phyloP scores from a whole-genome alignment of 2,329 filamentous ascomycete species.

The Exophiala lecanii-corni region DNA sequence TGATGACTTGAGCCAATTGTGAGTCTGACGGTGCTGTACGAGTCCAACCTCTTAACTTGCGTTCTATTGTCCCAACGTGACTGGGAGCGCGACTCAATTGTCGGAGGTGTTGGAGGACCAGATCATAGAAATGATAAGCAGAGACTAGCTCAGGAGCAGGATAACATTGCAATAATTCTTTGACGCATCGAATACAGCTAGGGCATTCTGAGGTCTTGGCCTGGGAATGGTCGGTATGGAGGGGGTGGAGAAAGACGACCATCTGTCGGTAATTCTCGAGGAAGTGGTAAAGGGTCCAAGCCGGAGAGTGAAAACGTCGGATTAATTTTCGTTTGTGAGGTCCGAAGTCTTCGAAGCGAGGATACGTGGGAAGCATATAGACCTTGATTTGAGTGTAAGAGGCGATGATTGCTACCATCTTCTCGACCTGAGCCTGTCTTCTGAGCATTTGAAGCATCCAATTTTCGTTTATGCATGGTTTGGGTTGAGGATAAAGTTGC shows the following conservation, averaged over 20 bases:
- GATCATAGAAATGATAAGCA: slow-evolving; percentile 21
- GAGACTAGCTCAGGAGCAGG: slow-evolving; percentile 17
- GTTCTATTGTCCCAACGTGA: slow-evolving; percentile 19
- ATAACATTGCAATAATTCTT: slow-evolving; percentile 13
- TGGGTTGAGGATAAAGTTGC: slow-evolving; percentile 16
- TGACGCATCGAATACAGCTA: slow-evolving; percentile 10
- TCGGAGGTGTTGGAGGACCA: slow-evolving; percentile 20
- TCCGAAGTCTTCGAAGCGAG: slow-evolving; percentile 16
- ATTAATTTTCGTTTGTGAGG: slow-evolving; percentile 18
- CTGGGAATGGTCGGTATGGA: slow-evolving; percentile 2
- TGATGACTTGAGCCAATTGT: slow-evolving; percentile 20
- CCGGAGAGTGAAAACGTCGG: slow-evolving; percentile 16
- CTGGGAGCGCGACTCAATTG: slow-evolving; percentile 19
- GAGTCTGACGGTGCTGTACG: slow-evolving; percentile 17
- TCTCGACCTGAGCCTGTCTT: slow-evolving; percentile 16
- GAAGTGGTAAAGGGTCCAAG: slow-evolving; percentile 23
- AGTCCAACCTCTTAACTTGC: slow-evolving; percentile 19
- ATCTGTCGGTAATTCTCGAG: slow-evolving; percentile 21
- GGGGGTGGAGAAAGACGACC: slow-evolving; percentile 17
- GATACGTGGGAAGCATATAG: slow-evolving; percentile 19
- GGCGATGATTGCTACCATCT: slow-evolving; percentile 16
- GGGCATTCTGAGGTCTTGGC: slow-evolving; percentile 4
- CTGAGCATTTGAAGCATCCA: slow-evolving; percentile 21
- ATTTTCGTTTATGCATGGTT: slow-evolving; percentile 11
- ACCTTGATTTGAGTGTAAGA: slow-evolving; percentile 21